Conservation (phyloP, 306 rosid genomes). For the Glycine soja region DNA sequence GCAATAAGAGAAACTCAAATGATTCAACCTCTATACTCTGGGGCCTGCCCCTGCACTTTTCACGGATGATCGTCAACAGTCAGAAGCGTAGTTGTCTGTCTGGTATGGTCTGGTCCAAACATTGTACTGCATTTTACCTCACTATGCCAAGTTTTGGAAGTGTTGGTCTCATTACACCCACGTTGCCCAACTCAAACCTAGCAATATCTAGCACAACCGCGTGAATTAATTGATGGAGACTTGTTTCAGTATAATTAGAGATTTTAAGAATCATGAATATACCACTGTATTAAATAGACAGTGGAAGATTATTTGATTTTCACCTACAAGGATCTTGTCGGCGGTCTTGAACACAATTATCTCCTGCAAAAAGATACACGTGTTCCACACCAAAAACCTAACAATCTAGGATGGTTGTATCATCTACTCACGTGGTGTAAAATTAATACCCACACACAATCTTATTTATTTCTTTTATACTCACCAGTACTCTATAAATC, state of each 20-base stretch:
- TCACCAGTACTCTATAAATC: not conserved
- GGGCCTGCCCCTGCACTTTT: constrained; percentile 44
- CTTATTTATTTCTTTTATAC: not conserved
- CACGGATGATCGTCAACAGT: constrained; percentile 41
- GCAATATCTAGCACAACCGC: too few relatives aligned
- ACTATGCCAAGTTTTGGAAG: constrained; percentile 8
- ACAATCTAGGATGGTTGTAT: not conserved
- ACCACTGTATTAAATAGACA: too few relatives aligned
- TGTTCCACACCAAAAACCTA: too few relatives aligned
- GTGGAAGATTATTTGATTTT: too few relatives aligned
- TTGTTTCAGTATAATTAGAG: too few relatives aligned
- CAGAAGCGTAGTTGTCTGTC: constrained; percentile 31
- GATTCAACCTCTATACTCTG: constrained; percentile 48
- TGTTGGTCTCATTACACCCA: constrained; percentile 40
- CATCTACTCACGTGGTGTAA: constrained; percentile 28
- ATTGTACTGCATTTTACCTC: constrained; percentile 42
- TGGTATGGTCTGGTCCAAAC: constrained; percentile 43
- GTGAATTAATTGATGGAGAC: too few relatives aligned
- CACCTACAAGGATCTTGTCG: too few relatives aligned
- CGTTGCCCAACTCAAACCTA: not conserved
- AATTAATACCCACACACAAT: not conserved
- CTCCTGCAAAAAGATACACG: too few relatives aligned
- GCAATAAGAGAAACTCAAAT: constrained; percentile 43
- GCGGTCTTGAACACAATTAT: too few relatives aligned
- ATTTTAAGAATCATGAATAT: too few relatives aligned